Conservation (phyloP, 257 asterid genomes). For the Nicotiana sylvestris region DNA sequence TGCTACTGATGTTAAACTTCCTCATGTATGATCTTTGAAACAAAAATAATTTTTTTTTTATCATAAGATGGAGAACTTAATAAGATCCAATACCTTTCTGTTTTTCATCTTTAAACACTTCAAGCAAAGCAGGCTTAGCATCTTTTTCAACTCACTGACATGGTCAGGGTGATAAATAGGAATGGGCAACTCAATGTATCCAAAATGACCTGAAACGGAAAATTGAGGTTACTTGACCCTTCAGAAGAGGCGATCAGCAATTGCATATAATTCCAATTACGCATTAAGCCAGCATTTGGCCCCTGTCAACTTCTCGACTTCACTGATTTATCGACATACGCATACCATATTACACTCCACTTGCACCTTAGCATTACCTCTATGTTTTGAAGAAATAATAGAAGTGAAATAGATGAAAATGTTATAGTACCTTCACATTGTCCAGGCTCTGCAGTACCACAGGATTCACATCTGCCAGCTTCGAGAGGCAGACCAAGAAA, state of each 20-base stretch:
- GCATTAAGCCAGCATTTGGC: not conserved
- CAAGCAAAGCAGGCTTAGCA: constrained; percentile 75
- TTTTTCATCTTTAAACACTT: constrained; percentile 74
- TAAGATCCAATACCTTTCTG: constrained; percentile 54
- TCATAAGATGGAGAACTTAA: not conserved
- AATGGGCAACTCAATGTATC: constrained; percentile 87
- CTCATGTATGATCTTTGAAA: not conserved
- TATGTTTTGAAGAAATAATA: not conserved
- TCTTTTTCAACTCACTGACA: constrained; percentile 65
- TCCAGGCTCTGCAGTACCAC: constrained; percentile 91
- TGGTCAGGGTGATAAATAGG: constrained; percentile 92
- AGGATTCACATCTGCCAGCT: constrained; percentile 90
- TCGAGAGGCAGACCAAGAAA: constrained; percentile 95
- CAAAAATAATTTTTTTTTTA: not conserved
- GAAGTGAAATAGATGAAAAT: not conserved
- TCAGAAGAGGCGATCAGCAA: not conserved
- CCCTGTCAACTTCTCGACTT: constrained; percentile 1
- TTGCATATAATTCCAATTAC: not conserved
- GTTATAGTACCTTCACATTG: constrained; percentile 79
- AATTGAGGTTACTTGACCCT: not conserved
- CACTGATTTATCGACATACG: not conserved
- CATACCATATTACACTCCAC: not conserved
- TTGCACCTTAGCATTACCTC: not conserved
- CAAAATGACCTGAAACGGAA: constrained; percentile 80
- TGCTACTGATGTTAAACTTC: not conserved